Percentiles rank a stretch among this genome's conserved stretches.
Conservation (phyloP, 345 rosid genomes). For the Gynandropsis gynandra region DNA sequence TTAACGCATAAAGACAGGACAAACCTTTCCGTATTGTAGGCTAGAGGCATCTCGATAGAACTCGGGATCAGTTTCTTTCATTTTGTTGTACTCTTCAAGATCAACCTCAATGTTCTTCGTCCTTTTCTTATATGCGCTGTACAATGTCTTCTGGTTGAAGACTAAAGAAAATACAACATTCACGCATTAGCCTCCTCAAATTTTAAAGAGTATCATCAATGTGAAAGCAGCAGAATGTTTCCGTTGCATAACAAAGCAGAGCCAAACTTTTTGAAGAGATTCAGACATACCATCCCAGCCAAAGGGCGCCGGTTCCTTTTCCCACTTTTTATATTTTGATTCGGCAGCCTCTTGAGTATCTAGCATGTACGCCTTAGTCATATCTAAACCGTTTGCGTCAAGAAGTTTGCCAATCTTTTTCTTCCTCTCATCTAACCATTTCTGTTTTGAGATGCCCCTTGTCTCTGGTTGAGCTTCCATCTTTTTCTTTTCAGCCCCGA, state of each 20-base stretch:
- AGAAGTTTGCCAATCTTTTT: conserved; percentile 82
- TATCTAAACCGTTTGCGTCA: conserved; percentile 89
- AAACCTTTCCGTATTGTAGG: conserved; percentile 87
- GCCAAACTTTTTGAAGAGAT: not conserved
- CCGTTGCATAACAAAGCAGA: not conserved
- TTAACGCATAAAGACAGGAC: not conserved
- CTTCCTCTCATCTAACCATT: conserved; percentile 89
- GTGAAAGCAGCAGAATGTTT: not conserved
- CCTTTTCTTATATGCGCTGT: conserved; percentile 82
- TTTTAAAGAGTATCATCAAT: not conserved
- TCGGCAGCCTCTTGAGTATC: conserved; percentile 92
- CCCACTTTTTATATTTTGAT: conserved; percentile 92
- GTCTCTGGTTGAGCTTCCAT: conserved; percentile 81
- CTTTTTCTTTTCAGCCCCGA: conserved; percentile 82
- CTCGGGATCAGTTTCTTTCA: conserved; percentile 98
- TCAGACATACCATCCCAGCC: conserved; percentile 87
- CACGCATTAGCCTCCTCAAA: conserved; percentile 9
- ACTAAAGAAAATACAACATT: conserved; percentile 35
- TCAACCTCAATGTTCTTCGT: conserved; percentile 67
- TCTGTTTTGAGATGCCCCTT: conserved; percentile 85
- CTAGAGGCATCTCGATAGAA: conserved; percentile 93
- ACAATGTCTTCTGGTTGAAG: conserved; percentile 82
- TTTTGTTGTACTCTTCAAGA: conserved; percentile 77
- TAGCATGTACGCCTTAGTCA: conserved; percentile 72
- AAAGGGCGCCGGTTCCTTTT: conserved; percentile 83